Conservation (phyloP, 768 basidiomycete species). For the Suillus decipiens region DNA sequence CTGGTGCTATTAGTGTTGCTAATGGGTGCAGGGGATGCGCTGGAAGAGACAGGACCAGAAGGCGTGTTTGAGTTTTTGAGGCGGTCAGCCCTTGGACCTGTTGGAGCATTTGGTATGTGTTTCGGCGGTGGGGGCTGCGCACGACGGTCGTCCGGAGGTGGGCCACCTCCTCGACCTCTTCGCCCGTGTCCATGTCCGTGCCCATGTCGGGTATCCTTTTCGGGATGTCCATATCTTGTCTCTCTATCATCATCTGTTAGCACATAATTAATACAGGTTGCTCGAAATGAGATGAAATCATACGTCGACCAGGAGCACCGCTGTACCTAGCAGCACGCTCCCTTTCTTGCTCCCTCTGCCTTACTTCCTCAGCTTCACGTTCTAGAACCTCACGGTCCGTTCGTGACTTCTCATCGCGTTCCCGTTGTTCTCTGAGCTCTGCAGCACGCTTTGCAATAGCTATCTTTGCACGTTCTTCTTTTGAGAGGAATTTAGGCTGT, state of each 20-base stretch:
- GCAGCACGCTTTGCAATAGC: constrained; percentile 86
- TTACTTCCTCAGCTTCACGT: constrained; percentile 66
- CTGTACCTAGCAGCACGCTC: constrained; percentile 42
- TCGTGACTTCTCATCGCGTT: constrained; percentile 59
- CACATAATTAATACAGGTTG: constrained; percentile 11
- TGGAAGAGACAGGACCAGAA: constrained; percentile 31
- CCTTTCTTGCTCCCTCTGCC: constrained; percentile 49
- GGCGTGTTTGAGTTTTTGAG: constrained; percentile 39
- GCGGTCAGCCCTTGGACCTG: constrained; percentile 81
- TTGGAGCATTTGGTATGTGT: constrained; percentile 63
- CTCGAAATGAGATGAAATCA: constrained; percentile 12
- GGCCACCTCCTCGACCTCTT: constrained; percentile 42
- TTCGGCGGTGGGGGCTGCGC: constrained; percentile 30
- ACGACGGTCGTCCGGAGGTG: constrained; percentile 40
- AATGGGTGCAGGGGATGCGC: constrained; percentile 43
- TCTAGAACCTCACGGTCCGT: constrained; percentile 74
- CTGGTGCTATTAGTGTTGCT: constrained; percentile 15
- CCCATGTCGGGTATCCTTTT: constrained; percentile 47
- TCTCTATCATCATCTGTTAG: constrained; percentile 48
- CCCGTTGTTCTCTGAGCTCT: constrained; percentile 76
- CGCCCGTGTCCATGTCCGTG: constrained; percentile 40
- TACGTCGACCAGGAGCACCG: constrained; percentile 39
- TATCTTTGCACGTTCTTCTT: constrained; percentile 85
- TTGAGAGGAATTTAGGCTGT: constrained; percentile 93
- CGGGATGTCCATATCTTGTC: constrained; percentile 50